These are phyloP conservation scores for Annulohypoxylon truncatum DNA, from an alignment of 2,329 filamentous ascomycete species.

Conservation along the genomic window DNA sequence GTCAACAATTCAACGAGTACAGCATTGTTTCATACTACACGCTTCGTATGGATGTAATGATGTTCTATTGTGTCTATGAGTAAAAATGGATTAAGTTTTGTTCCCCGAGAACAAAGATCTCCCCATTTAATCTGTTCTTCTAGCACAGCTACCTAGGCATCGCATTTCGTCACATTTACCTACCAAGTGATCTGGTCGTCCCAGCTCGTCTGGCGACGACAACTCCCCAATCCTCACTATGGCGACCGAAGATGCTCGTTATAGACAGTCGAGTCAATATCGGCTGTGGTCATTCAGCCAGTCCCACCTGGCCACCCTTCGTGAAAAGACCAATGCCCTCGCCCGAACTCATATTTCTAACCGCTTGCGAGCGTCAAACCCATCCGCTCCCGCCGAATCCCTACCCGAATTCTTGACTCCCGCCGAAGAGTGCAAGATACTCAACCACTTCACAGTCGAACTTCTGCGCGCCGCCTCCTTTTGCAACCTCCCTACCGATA, in stretches of 20 bases:
- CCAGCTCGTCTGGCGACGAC: neutral
- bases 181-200: neutral
- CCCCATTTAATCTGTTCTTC: neutral
- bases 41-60: neutral
- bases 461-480: conserved; percentile 68
- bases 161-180: neutral
- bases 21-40: neutral
- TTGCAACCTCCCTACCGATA: conserved; percentile 62
- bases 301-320: conserved; percentile 75
- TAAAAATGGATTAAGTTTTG: neutral
- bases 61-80: neutral
- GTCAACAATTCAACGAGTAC: neutral
- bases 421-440: conserved; percentile 83
- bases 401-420: conserved; percentile 83
- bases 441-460: conserved; percentile 79
- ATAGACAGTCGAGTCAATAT: conserved; percentile 90
- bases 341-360: conserved; percentile 72
- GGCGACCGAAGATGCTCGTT: conserved; percentile 88
- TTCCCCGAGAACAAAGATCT: neutral
- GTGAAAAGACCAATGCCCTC: conserved; percentile 81
- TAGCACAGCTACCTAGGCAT: neutral
- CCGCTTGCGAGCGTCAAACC: conserved; percentile 66
- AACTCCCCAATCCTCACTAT: conserved; percentile 56
- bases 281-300: conserved; percentile 92
- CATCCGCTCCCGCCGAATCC: conserved; percentile 57